A percentile compares a stretch with the other conserved stretches of the same genome.
phyloP scores from a whole-genome alignment of 306 rosid species.

The peach (Prunus persica) region Prunus_persica_NCBIv2 NC_034015.1:16605501-16606000 shows the following conservation, averaged over 20 bases:
- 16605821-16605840: slow-evolving; percentile 35
- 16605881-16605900: slow-evolving; percentile 96
- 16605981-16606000: slow-evolving; percentile 76
- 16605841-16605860: slow-evolving; percentile 60
- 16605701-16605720: slow-evolving; percentile 33
- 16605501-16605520: slow-evolving; percentile 69
- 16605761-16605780: slow-evolving; percentile 97
- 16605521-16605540: neutral
- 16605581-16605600: slow-evolving; percentile 63
- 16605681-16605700: slow-evolving; percentile 74
- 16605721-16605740: slow-evolving; percentile 51
- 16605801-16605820: slow-evolving; percentile 50
- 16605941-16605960: slow-evolving; percentile 60
- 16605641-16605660: slow-evolving; percentile 75
- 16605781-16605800: slow-evolving; percentile 85
- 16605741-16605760: slow-evolving; percentile 79
- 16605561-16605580: neutral
- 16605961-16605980: slow-evolving; percentile 75
- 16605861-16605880: slow-evolving; percentile 68
- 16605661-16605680: slow-evolving; percentile 93
- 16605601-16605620: slow-evolving; percentile 86
- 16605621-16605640: slow-evolving; percentile 79
- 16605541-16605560: neutral
- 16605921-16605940: slow-evolving; percentile 53
- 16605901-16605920: slow-evolving; percentile 84